Conservation (phyloP, 352 stramenopile species). For the Pythium aristosporum region DNA sequence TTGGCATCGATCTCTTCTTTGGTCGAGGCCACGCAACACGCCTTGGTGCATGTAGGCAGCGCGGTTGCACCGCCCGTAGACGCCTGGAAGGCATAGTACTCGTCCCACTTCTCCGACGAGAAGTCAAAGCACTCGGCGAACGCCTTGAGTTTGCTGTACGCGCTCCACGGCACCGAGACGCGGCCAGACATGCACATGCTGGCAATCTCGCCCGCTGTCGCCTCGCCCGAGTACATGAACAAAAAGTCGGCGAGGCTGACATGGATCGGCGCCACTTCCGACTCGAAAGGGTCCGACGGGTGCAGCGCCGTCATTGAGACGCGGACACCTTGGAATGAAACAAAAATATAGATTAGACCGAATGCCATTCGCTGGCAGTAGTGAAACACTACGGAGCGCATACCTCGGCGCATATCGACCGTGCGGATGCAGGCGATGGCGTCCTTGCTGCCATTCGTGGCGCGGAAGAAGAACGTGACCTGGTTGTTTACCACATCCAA, state of each 20-base stretch:
- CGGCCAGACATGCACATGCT: conserved; percentile 84
- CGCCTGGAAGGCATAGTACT: conserved; percentile 61
- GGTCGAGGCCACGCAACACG: conserved; percentile 60
- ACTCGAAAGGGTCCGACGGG: conserved; percentile 49
- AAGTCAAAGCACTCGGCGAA: conserved; percentile 88
- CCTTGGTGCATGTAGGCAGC: conserved; percentile 46
- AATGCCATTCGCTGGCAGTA: neutral
- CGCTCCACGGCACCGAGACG: conserved; percentile 81
- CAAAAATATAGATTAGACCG: neutral
- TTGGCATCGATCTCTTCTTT: conserved; percentile 85
- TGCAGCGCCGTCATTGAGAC: conserved; percentile 52
- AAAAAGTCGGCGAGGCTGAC: conserved; percentile 81
- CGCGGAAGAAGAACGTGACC: conserved; percentile 83
- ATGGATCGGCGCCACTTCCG: conserved; percentile 66
- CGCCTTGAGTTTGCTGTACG: conserved; percentile 78
- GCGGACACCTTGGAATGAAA: conserved; percentile 39
- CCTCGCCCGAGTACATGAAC: conserved; percentile 86
- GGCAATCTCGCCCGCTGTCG: conserved; percentile 72
- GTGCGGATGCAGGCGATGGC: conserved; percentile 69
- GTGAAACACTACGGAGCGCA: neutral
- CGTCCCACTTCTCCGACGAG: conserved; percentile 76
- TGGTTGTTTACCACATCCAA: conserved; percentile 14
- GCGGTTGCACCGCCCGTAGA: conserved; percentile 26
- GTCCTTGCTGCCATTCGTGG: conserved; percentile 36
- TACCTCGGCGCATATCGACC: conserved; percentile 74